These are phyloP conservation scores for Durio zibethinus DNA, from an alignment of 345 rosid genomes.

Conservation along the genomic window DNA sequence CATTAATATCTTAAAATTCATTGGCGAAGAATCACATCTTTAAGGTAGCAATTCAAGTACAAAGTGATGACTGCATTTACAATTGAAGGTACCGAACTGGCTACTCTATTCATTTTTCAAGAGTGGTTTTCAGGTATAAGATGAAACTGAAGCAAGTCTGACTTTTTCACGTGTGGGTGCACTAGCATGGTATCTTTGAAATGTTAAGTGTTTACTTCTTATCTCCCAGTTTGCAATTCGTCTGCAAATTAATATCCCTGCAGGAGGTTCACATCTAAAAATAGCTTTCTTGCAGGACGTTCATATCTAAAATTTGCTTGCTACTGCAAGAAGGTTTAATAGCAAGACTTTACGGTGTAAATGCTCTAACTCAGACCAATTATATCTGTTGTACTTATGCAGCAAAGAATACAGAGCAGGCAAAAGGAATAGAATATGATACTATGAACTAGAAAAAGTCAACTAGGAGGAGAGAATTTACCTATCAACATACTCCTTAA, in stretches of 20 bases:
- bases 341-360: neutral
- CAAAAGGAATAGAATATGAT: neutral
- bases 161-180: neutral
- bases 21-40: neutral
- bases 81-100: neutral
- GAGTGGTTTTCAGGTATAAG: neutral
- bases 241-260: neutral
- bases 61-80: neutral
- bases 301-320: neutral
- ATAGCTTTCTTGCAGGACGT: neutral
- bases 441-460: neutral
- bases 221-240: neutral
- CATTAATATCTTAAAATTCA: neutral
- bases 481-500: slow-evolving; percentile 92
- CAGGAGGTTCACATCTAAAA: neutral
- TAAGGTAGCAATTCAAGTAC: neutral
- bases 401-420: neutral
- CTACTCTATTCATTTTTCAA: neutral
- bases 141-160: neutral
- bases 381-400: neutral
- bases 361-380: neutral
- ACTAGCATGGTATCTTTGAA: neutral
- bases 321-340: neutral
- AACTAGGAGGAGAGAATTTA: slow-evolving; percentile 25
- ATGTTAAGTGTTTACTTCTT: neutral